These are phyloP conservation scores for Neofusicoccum umdonicola DNA, from an alignment of 2,329 filamentous ascomycete genomes.

Conservation along the genomic window DNA sequence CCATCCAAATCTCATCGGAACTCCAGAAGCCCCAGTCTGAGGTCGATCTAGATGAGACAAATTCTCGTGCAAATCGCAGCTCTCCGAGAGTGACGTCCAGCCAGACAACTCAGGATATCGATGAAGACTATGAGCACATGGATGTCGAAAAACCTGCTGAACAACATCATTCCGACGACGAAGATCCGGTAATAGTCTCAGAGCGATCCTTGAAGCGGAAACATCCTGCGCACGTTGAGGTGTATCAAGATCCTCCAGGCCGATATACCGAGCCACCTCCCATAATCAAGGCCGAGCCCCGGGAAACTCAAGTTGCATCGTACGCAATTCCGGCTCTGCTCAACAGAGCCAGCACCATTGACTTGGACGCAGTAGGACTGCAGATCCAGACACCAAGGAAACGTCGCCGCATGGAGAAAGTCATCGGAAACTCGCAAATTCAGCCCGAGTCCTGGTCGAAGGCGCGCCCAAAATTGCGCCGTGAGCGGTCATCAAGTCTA, in stretches of 20 bases:
- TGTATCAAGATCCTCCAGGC: neutral
- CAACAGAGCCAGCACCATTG: conserved; percentile 34
- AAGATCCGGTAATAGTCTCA: conserved; percentile 45
- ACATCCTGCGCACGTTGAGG: conserved; percentile 21
- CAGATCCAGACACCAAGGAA: conserved; percentile 34
- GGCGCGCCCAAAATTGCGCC: conserved; percentile 20
- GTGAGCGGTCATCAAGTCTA: conserved; percentile 31
- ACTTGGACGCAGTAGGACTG: conserved; percentile 41
- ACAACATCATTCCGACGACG: conserved; percentile 26
- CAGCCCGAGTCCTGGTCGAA: neutral
- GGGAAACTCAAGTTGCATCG: conserved; percentile 33
- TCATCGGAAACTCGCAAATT: conserved; percentile 12
- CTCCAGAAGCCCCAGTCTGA: neutral
- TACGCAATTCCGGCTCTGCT: neutral
- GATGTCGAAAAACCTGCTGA: neutral
- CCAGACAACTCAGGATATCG: conserved; percentile 45
- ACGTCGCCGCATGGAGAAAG: conserved; percentile 14
- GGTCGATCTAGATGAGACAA: neutral
- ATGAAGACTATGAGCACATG: conserved; percentile 28
- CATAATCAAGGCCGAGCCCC: conserved; percentile 40
- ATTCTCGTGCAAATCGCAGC: neutral
- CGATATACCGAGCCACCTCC: conserved; percentile 22
- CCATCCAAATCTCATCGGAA: neutral
- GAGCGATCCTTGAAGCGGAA: conserved; percentile 45
- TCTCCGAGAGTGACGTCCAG: conserved; percentile 32